Evolutionary conservation across 805 yeast genomes (phyloP).

Genomic region (Ogataea henricii): DNA sequence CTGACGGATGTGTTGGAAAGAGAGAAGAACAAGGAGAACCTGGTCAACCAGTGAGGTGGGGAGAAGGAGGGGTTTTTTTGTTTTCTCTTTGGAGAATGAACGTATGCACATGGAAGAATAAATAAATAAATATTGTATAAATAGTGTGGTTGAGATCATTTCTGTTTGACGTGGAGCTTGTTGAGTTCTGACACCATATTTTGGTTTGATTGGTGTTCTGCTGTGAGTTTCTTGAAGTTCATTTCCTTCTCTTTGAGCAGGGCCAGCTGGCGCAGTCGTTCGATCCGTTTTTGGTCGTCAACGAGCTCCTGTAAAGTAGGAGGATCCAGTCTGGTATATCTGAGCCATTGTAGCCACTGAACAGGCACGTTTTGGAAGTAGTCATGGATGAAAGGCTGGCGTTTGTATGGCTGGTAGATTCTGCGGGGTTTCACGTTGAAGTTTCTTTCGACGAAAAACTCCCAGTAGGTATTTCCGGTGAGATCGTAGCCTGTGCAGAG

Average conservation of each 20-base stretch:
- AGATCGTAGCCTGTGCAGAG: constrained; percentile 73
- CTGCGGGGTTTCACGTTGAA: constrained; percentile 51
- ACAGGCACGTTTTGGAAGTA: constrained; percentile 62
- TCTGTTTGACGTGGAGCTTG: constrained; percentile 15
- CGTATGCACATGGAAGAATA: constrained; percentile 5
- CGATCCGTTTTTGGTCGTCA: constrained; percentile 58
- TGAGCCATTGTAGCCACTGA: constrained; percentile 82
- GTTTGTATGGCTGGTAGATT: constrained; percentile 57
- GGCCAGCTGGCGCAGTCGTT: constrained; percentile 51
- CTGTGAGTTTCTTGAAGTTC: constrained; percentile 23
- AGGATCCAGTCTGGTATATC: constrained; percentile 57
- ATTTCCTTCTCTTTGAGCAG: constrained; percentile 47
- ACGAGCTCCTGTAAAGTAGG: constrained; percentile 67
- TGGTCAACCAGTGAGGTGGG: constrained; percentile 11
- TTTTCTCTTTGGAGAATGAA: neutral
- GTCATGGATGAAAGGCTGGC: constrained; percentile 52
- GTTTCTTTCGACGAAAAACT: constrained; percentile 55
- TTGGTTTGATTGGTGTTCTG: constrained; percentile 21
- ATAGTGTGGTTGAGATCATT: constrained; percentile 3
- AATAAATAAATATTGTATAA: constrained; percentile 9
- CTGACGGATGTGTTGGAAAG: constrained; percentile 6
- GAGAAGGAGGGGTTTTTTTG: neutral
- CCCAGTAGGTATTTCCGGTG: constrained; percentile 89
- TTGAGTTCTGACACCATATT: constrained; percentile 28
- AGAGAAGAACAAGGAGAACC: constrained; percentile 20